These are phyloP conservation scores for Alternaria panax DNA, from an alignment of 2,329 filamentous ascomycete species.

Conservation along the genomic window DNA sequence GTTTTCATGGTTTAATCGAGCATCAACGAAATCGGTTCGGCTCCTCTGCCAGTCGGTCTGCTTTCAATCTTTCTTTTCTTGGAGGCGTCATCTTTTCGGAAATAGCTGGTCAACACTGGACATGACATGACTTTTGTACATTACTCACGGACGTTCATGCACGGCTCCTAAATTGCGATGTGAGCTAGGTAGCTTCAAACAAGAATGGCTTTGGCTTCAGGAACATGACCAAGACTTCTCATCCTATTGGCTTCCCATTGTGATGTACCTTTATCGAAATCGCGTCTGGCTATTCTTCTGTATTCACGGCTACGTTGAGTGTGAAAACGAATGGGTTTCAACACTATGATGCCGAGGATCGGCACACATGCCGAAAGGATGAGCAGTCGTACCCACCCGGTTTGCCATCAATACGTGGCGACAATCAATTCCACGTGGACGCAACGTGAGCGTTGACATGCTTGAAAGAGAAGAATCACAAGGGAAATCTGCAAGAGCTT, in stretches of 20 bases:
- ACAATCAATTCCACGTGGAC: background rate
- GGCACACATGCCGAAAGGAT: background rate
- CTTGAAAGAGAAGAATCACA: background rate
- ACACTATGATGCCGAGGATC: background rate
- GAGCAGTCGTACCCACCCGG: background rate
- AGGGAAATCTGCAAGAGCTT: background rate
- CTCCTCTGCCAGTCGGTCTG: slow-evolving; percentile 19
- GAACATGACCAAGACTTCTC: background rate
- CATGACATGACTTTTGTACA: slow-evolving; percentile 33
- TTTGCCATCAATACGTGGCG: background rate
- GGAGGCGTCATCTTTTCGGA: slow-evolving; percentile 23
- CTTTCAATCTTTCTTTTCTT: slow-evolving; percentile 23
- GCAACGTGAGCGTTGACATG: background rate
- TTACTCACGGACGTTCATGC: slow-evolving; percentile 23
- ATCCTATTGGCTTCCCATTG: background rate
- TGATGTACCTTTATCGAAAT: background rate
- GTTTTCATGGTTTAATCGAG: slow-evolving; percentile 16
- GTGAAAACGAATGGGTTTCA: background rate
- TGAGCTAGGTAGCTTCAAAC: slow-evolving; percentile 25
- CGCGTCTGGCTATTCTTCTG: background rate
- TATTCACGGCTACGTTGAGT: background rate
- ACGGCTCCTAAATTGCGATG: slow-evolving; percentile 23
- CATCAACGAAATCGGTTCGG: slow-evolving; percentile 19
- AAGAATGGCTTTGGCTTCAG: slow-evolving; percentile 21
- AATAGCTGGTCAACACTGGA: slow-evolving; percentile 17